Evolutionary conservation across 106 monocot species (phyloP), one percentile per base, ranked within the genome.

Genomic region (Apostasia shenzhenica): DNA sequence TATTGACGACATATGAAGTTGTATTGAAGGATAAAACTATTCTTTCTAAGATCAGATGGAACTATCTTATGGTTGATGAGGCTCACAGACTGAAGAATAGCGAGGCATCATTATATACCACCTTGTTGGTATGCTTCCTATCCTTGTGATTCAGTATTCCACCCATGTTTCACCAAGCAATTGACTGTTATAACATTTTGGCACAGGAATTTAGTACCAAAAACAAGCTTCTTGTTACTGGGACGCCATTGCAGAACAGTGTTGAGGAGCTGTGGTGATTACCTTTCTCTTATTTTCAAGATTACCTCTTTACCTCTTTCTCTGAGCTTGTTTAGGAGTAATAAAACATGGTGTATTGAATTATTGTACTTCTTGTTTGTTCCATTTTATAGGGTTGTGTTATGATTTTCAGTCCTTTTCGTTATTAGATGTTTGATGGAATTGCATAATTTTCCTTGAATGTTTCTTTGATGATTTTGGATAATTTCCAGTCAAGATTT

Each of bases 31-130:
- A 99, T 68, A 99, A 87, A 85, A 77, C 72, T 67, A 75, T 78
- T 58, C 73, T 99, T 47, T 92, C 97, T 51, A 93, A 99, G 77
- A 84, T 93, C 56, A 89, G 75, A 66, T 99, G 97, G 97, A 99
- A 76, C 73, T 99, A 99, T 77, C 77, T 99, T 67, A 99, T 99
- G 97, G 97, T 99, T 76, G 97, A 99, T 82, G 97, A 99, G 68
- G 97, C 97, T 41, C 97, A 99, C 57, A 87, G 97, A 48, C 68
- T 99, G 41, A 99, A 99, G 74, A 99, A 99, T 62, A 77, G 92
- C 78, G 97, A 93, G 77, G 92, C 97, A 53, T 92, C 97, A 54
- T 71, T 99, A 42, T 99, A 99, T 57, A 89, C 76, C 3, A 80
- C 76, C 61, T 93, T 99, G 71, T 87, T 73, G 71, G 97, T 99